phyloP scores from a whole-genome alignment of 805 yeast genomes.

The baker's yeast (Saccharomyces cerevisiae) region DNA sequence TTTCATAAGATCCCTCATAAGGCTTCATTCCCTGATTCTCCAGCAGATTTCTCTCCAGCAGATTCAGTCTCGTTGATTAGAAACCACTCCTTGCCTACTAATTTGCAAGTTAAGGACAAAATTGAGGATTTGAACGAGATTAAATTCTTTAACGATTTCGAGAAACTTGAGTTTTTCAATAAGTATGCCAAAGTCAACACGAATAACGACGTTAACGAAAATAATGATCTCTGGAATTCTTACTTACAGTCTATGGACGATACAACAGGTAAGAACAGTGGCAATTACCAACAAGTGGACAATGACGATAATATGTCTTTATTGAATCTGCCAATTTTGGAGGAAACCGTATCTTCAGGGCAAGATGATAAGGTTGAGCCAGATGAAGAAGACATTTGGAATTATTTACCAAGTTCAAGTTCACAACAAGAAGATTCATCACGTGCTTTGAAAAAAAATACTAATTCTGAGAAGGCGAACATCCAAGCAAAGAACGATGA shows the following conservation, averaged over 20 bases:
- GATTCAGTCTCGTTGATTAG: background rate
- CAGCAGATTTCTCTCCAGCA: background rate
- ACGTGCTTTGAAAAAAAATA: background rate
- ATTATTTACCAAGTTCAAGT: background rate
- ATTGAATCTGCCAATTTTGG: background rate
- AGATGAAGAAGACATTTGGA: background rate
- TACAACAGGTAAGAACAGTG: background rate
- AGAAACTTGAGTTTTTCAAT: constrained; percentile 16
- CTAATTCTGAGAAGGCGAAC: background rate
- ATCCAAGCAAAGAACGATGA: background rate
- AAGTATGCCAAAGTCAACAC: constrained; percentile 7
- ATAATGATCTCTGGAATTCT: background rate
- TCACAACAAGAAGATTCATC: background rate
- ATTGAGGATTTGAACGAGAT: constrained; percentile 6
- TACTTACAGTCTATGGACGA: background rate
- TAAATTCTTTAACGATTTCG: constrained; percentile 17
- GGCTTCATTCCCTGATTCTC: background rate
- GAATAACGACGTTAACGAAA: background rate
- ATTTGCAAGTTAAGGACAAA: constrained; percentile 1
- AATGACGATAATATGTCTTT: background rate
- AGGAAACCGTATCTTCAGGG: background rate
- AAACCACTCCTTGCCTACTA: background rate
- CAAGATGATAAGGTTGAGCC: background rate
- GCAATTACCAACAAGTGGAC: background rate
- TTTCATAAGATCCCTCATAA: background rate